Conservation (phyloP, 2,329 filamentous ascomycete genomes). For the Botrytis galanthina region DNA sequence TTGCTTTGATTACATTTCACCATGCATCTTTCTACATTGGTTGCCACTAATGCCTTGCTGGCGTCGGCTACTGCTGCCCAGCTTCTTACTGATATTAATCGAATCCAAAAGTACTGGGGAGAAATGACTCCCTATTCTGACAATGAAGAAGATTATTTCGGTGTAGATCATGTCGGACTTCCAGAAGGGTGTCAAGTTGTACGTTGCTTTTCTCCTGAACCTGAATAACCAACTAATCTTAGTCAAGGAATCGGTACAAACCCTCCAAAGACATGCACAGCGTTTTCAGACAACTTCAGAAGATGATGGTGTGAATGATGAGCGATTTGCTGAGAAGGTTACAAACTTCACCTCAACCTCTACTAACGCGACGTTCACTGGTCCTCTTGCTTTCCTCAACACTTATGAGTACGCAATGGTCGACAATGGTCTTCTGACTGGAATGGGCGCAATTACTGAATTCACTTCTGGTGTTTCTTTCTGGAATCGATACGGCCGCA, state of each 20-base stretch:
- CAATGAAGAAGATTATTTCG: slow-evolving; percentile 47
- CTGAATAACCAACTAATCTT: background rate
- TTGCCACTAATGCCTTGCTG: slow-evolving; percentile 11
- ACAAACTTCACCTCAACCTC: slow-evolving; percentile 45
- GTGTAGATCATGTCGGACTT: slow-evolving; percentile 47
- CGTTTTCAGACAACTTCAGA: slow-evolving; percentile 46
- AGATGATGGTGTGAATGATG: slow-evolving; percentile 51
- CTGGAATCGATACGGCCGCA: slow-evolving; percentile 54
- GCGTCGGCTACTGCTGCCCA: slow-evolving; percentile 10
- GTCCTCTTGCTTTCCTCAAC: slow-evolving; percentile 53
- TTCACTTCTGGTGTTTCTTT: slow-evolving; percentile 50
- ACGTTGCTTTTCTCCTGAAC: background rate
- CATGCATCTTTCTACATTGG: slow-evolving; percentile 8
- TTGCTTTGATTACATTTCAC: background rate
- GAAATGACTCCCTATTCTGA: slow-evolving; percentile 48
- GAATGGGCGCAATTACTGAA: slow-evolving; percentile 49
- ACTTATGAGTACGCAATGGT: slow-evolving; percentile 49
- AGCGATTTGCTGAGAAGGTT: slow-evolving; percentile 49
- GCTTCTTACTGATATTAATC: slow-evolving; percentile 37
- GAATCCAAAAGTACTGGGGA: slow-evolving; percentile 43
- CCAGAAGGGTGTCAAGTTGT: slow-evolving; percentile 54
- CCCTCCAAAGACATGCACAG: slow-evolving; percentile 54
- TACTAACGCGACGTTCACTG: slow-evolving; percentile 41
- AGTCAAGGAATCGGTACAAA: slow-evolving; percentile 42
- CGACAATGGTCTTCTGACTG: slow-evolving; percentile 45